Evolutionary conservation across 129 eudicot species (phyloP).

Genomic region (Arctium lappa): DNA sequence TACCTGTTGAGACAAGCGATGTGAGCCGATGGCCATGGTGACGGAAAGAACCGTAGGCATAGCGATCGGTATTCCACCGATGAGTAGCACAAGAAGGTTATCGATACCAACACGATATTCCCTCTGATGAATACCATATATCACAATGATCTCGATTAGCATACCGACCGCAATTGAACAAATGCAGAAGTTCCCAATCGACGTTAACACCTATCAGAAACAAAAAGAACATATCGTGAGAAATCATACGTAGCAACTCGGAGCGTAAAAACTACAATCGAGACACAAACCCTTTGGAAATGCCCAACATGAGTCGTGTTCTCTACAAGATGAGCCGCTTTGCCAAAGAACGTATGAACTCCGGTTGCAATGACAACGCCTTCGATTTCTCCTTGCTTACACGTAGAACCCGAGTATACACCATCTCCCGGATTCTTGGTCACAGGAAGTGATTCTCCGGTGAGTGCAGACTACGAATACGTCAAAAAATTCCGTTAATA

Average conservation of each 20-base stretch:
- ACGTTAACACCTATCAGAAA: slow-evolving; percentile 53
- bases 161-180: slow-evolving; percentile 83
- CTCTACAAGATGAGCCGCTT: slow-evolving; percentile 95
- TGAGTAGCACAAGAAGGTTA: slow-evolving; percentile 79
- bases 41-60: slow-evolving; percentile 93
- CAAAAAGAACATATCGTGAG: background rate
- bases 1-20: slow-evolving; percentile 84
- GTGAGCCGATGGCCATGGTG: slow-evolving; percentile 91
- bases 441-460: slow-evolving; percentile 89
- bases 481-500: background rate
- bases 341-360: slow-evolving; percentile 82
- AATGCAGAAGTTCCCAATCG: slow-evolving; percentile 87
- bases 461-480: slow-evolving; percentile 70
- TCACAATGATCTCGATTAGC: slow-evolving; percentile 66
- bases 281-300: slow-evolving; percentile 57
- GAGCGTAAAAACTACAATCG: background rate
- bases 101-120: slow-evolving; percentile 72
- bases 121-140: slow-evolving; percentile 58
- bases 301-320: slow-evolving; percentile 89
- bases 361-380: slow-evolving; percentile 85
- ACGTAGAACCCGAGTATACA: slow-evolving; percentile 86
- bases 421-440: slow-evolving; percentile 79
- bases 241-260: background rate
- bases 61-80: slow-evolving; percentile 88
- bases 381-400: slow-evolving; percentile 93